Evolutionary conservation across 106 monocot species (phyloP).

Genomic region (Xerophyta viscosa): DNA sequence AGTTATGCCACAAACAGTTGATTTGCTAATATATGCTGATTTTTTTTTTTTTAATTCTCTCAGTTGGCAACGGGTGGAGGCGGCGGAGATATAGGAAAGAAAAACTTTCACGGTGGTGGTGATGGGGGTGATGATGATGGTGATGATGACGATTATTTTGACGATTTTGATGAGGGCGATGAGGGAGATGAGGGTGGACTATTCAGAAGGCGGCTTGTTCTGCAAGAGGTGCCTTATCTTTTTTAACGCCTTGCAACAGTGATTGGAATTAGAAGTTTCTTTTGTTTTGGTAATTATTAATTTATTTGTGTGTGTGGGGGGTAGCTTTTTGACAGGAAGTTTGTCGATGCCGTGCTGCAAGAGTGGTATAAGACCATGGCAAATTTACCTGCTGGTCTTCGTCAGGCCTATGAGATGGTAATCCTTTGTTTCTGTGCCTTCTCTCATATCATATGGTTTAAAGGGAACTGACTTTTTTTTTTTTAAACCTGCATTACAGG

Average conservation of each 20-base stretch:
- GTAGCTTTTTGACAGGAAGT: conserved; percentile 87
- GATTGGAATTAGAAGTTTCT: no score
- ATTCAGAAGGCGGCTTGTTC: conserved; percentile 70
- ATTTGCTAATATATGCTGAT: neutral
- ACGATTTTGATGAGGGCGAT: conserved; percentile 95
- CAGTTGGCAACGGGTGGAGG: conserved; percentile 85
- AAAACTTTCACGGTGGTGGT: conserved; percentile 90
- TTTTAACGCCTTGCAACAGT: no score
- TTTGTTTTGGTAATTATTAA: no score
- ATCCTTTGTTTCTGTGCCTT: neutral
- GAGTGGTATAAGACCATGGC: conserved; percentile 93
- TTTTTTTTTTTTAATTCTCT: conserved; percentile 4
- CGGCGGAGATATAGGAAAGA: conserved; percentile 97
- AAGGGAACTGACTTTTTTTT: no score
- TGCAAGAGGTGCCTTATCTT: conserved; percentile 69
- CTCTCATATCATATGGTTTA: neutral
- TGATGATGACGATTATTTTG: conserved; percentile 98
- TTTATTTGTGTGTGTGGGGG: neutral
- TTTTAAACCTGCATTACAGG: conserved; percentile 28
- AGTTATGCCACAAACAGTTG: no score
- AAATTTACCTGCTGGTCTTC: conserved; percentile 83
- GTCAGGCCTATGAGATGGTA: conserved; percentile 99
- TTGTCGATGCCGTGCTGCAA: conserved; percentile 92
- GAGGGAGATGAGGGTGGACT: conserved; percentile 92
- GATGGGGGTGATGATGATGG: conserved; percentile 99